Conservation (phyloP, 768 basidiomycete genomes). For the Mycena alexandri region DNA sequence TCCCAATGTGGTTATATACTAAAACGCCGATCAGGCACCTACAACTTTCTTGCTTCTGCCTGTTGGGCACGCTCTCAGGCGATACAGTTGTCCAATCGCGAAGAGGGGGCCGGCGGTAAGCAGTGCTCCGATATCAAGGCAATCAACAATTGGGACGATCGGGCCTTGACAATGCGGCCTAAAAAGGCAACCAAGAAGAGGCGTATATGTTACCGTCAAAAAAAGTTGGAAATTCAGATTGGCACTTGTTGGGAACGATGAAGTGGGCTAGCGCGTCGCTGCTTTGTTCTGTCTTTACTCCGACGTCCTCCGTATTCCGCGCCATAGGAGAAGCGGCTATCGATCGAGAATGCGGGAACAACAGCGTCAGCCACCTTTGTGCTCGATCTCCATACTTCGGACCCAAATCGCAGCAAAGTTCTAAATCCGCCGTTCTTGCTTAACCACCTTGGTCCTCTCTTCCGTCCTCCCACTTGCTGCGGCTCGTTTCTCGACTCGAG, state of each 20-base stretch:
- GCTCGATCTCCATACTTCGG: constrained; percentile 24
- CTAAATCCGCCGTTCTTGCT: constrained; percentile 9
- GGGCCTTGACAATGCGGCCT: constrained; percentile 12
- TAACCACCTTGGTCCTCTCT: constrained; percentile 10
- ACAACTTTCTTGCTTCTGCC: background rate
- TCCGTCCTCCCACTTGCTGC: background rate
- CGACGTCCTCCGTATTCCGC: constrained; percentile 25
- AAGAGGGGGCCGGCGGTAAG: background rate
- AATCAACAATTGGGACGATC: constrained; percentile 16
- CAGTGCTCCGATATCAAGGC: background rate
- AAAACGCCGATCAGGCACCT: constrained; percentile 29
- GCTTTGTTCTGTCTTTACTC: constrained; percentile 3
- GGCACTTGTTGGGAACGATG: background rate
- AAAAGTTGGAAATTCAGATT: constrained; percentile 19
- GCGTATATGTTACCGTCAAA: background rate
- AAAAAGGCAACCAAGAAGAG: constrained; percentile 13
- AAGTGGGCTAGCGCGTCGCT: background rate
- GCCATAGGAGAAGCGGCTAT: constrained; percentile 20
- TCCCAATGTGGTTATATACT: background rate
- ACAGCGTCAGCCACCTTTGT: background rate
- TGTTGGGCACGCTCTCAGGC: background rate
- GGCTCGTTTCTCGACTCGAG: background rate
- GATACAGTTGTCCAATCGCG: constrained; percentile 21
- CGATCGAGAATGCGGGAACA: constrained; percentile 28
- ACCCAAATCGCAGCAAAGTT: constrained; percentile 21